phyloP scores from a whole-genome alignment of 257 asterid species.

The Fraxinus excelsior region DNA sequence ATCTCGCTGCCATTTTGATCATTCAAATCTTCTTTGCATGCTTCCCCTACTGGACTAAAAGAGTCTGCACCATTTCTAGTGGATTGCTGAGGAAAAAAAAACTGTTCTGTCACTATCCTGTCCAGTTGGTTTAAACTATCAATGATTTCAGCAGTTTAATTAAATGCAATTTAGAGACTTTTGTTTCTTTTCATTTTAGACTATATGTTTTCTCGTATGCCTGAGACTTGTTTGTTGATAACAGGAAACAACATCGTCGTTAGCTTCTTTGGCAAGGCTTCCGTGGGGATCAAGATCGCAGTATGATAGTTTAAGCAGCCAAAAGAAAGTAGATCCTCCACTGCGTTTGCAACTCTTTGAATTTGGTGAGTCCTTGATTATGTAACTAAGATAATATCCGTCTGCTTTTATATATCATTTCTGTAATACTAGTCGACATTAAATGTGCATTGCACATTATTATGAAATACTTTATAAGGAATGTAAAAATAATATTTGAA shows the following conservation, averaged over 20 bases:
- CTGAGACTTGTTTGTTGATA: slow-evolving; percentile 7
- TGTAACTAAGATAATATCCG: not conserved
- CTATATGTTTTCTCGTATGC: slow-evolving; percentile 6
- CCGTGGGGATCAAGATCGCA: slow-evolving; percentile 75
- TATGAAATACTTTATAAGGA: too few relatives aligned
- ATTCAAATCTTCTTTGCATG: not conserved
- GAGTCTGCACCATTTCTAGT: not conserved
- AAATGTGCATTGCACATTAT: too few relatives aligned
- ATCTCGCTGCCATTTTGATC: not conserved
- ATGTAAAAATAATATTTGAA: too few relatives aligned
- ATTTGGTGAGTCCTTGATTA: slow-evolving; percentile 48
- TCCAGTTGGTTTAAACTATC: too few relatives aligned
- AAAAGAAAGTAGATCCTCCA: slow-evolving; percentile 43
- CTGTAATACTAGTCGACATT: too few relatives aligned
- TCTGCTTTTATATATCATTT: not conserved
- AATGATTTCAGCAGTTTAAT: slow-evolving; percentile 12
- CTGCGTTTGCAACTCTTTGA: slow-evolving; percentile 63
- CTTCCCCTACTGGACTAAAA: not conserved
- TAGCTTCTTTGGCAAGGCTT: slow-evolving; percentile 65
- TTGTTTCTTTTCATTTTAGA: slow-evolving; percentile 9
- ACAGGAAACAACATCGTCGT: slow-evolving; percentile 67
- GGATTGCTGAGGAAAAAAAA: not conserved
- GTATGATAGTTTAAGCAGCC: slow-evolving; percentile 26
- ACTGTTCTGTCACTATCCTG: not conserved
- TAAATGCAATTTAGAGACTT: not conserved